Evolutionary conservation across 345 rosid species (phyloP).

Genomic region (Cardiospermum halicacabum): DNA sequence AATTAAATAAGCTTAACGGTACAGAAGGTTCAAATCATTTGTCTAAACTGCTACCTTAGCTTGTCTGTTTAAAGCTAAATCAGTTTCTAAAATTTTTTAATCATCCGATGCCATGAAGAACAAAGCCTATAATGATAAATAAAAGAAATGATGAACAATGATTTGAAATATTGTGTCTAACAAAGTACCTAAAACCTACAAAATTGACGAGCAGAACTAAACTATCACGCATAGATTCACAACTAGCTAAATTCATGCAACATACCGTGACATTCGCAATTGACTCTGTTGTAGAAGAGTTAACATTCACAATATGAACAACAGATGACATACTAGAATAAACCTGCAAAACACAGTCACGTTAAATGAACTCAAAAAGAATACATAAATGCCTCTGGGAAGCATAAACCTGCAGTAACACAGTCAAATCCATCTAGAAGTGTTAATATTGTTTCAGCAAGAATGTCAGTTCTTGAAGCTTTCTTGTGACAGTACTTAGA

Average conservation of each 20-base stretch:
- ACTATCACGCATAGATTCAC: neutral
- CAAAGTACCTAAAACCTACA: neutral
- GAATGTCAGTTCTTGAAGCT: neutral
- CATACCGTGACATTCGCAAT: slow-evolving; percentile 56
- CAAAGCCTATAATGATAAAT: neutral
- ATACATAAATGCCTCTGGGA: neutral
- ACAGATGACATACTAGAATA: slow-evolving; percentile 56
- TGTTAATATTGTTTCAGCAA: too few species aligned
- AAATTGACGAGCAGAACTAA: neutral
- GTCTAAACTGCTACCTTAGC: neutral
- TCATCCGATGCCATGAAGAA: neutral
- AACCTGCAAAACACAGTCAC: slow-evolving; percentile 42
- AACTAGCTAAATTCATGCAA: slow-evolving; percentile 10
- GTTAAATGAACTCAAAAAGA: slow-evolving; percentile 3
- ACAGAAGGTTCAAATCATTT: neutral
- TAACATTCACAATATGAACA: slow-evolving; percentile 56
- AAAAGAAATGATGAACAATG: neutral
- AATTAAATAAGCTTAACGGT: neutral
- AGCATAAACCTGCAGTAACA: too few species aligned
- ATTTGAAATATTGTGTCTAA: neutral
- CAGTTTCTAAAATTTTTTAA: neutral
- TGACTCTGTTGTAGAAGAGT: slow-evolving; percentile 46
- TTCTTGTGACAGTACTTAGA: neutral
- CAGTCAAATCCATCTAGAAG: too few species aligned
- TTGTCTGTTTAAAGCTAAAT: neutral